These are phyloP conservation scores for Ogataea neopini DNA, from an alignment of 805 yeast genomes.

Conservation along the genomic window DNA sequence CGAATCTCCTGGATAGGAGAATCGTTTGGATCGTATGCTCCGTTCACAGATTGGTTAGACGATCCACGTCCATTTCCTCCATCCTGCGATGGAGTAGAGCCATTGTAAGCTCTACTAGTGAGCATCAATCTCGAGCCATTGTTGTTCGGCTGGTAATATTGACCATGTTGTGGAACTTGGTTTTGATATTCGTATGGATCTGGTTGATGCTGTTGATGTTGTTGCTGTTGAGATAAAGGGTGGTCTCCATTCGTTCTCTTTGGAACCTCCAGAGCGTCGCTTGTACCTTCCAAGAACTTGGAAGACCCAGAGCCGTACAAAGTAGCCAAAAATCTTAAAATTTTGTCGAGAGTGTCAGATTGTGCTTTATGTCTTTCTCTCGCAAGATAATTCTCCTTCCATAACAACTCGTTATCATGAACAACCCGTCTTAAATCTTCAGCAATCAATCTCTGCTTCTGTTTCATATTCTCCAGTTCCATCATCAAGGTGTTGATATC, in stretches of 20 bases:
- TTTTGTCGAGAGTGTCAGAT: conserved; percentile 84
- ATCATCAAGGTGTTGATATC: conserved; percentile 55
- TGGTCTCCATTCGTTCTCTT: conserved; percentile 11
- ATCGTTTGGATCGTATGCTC: conserved; percentile 16
- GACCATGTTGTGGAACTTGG: conserved; percentile 11
- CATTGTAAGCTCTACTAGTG: conserved; percentile 29
- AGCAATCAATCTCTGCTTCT: conserved; percentile 76
- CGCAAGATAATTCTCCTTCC: conserved; percentile 85
- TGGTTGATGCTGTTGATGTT: conserved; percentile 10
- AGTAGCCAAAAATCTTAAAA: conserved; percentile 82
- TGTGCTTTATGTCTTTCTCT: conserved; percentile 86
- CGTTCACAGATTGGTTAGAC: conserved; percentile 1
- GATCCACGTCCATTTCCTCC: conserved; percentile 3
- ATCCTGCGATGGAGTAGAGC: conserved; percentile 13
- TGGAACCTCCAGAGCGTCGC: conserved; percentile 17
- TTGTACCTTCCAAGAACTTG: conserved; percentile 31
- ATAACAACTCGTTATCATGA: conserved; percentile 83
- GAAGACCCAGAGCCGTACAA: conserved; percentile 68
- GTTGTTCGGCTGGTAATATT: conserved; percentile 9
- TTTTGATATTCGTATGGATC: conserved; percentile 18
- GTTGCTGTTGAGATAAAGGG: conserved; percentile 9
- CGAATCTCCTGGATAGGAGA: conserved; percentile 34
- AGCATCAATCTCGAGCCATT: conserved; percentile 29
- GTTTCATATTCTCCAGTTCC: conserved; percentile 75
- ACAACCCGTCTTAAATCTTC: conserved; percentile 83